Conservation (phyloP, 495 filamentous ascomycete species). For the Amphirosellinia nigrospora region DNA sequence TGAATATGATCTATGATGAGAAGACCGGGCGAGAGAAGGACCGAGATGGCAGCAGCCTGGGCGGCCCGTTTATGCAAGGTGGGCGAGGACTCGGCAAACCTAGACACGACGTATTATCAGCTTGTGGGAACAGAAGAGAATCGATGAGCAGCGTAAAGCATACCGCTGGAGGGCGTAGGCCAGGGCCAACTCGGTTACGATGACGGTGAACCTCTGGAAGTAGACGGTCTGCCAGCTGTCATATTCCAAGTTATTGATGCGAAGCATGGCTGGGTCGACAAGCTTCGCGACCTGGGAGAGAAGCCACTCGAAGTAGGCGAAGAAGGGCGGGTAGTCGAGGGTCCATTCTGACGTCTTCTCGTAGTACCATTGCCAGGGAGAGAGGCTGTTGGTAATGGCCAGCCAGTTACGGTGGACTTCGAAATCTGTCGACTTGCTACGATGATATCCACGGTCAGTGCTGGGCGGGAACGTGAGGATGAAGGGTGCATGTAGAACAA, state of each 20-base stretch:
- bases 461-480: conserved; percentile 26
- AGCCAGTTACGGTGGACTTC: conserved; percentile 99
- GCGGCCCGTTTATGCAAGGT: conserved; percentile 71
- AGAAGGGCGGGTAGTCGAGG: conserved; percentile 97
- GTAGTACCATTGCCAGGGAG: conserved; percentile 90
- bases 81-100: conserved; percentile 73
- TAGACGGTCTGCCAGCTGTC: conserved; percentile 91
- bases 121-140: conserved; percentile 21
- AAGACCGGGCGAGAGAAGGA: conserved; percentile 89
- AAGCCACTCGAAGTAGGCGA: conserved; percentile 94
- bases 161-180: conserved; percentile 84
- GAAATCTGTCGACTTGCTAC: conserved; percentile 97
- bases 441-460: not conserved
- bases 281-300: conserved; percentile 81
- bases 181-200: conserved; percentile 83
- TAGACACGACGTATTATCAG: conserved; percentile 40
- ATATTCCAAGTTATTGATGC: conserved; percentile 79
- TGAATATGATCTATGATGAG: conserved; percentile 99
- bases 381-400: conserved; percentile 87
- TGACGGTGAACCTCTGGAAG: conserved; percentile 88
- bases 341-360: conserved; percentile 99
- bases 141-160: conserved; percentile 14
- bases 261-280: conserved; percentile 81
- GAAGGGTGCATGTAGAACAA: conserved; percentile 11
- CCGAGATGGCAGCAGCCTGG: conserved; percentile 85